These are phyloP conservation scores for Bipolaris bicolor DNA, from an alignment of 2,329 filamentous ascomycete genomes.

Conservation along the genomic window DNA sequence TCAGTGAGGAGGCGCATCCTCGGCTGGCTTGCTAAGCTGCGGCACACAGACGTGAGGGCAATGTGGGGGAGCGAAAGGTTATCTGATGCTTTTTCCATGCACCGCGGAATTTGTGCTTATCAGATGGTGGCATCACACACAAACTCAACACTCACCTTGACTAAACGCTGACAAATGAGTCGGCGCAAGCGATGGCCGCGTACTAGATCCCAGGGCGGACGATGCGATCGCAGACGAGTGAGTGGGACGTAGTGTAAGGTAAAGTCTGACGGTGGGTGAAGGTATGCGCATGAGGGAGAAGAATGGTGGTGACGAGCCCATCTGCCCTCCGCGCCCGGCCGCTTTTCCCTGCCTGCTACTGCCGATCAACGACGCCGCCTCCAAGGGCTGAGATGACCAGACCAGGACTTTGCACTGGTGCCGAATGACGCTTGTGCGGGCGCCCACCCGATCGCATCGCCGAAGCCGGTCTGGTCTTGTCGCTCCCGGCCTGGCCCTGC, in stretches of 20 bases:
- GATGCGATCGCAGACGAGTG: constrained; percentile 21
- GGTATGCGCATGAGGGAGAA: constrained; percentile 14
- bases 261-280: constrained; percentile 7
- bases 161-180: constrained; percentile 19
- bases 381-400: constrained; percentile 18
- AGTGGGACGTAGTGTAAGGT: not conserved
- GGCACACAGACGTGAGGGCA: constrained; percentile 8
- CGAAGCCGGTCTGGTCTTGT: constrained; percentile 9
- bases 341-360: constrained; percentile 7
- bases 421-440: constrained; percentile 10
- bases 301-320: constrained; percentile 21
- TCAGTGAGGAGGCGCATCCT: not conserved
- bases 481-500: constrained; percentile 6
- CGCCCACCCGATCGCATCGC: constrained; percentile 3
- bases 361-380: constrained; percentile 18
- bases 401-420: constrained; percentile 7
- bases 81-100: constrained; percentile 20
- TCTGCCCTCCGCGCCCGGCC: constrained; percentile 9
- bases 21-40: constrained; percentile 8
- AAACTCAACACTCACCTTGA: constrained; percentile 33
- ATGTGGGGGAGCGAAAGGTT: constrained; percentile 8
- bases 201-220: constrained; percentile 1
- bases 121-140: constrained; percentile 38
- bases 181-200: constrained; percentile 26
- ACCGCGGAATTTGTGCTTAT: constrained; percentile 29